Base-by-base conservation (phyloP, 1,284 basidiomycete species). In the Fomitopsis schrenkii region DNA sequence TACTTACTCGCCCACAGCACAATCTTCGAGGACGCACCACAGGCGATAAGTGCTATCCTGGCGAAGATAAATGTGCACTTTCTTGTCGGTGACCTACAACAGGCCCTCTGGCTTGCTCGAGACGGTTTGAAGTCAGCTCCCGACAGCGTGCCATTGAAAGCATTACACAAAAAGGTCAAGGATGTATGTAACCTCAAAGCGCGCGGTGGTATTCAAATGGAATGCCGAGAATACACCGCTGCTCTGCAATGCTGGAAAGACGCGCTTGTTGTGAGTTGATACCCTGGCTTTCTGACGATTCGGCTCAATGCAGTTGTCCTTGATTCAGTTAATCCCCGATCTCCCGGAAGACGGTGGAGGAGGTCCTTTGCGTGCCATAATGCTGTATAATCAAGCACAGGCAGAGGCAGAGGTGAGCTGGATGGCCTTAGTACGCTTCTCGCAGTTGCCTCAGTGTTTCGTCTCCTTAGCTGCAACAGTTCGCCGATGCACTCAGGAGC, bases 41-140 rank as follows among this genome's bases (percentile, higher is more conserved):
- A 53, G 17, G 48, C 44, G 15, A 36, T 58, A 19, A 55, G 62
- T 15, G 64, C 59, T 7, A 58, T 63, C 55, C 33, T 53, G 8
- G 40, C 66, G 9, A 59, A 57, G 12, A 62, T 57, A 9, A 28
- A 60, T 10, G 44, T 63, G 0, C 38, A 63, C 2, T 63, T 68
- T 36, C 44, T 67, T 12, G 55, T 59, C 9, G 67, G 50, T 9
- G 59, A 65, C 35, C 30, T 61, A 2, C 10, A 48, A 1, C 41
- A 61, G 17, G 63, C 66, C 2, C 33, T 62, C 6, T 10, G 28
- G 2, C 61, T 63, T 15, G 14, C 60, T 14, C 8, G 36, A 0
- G 35, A 53, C 8, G 57, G 48, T 2, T 41, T 67, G 38, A 60
- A 56, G n/a, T 42, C 64, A 5, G 66, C 67, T 33, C 66, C 67